phyloP scores from a whole-genome alignment of 1,139 yeast species.

The Blastobotrys ciferrii region DNA sequence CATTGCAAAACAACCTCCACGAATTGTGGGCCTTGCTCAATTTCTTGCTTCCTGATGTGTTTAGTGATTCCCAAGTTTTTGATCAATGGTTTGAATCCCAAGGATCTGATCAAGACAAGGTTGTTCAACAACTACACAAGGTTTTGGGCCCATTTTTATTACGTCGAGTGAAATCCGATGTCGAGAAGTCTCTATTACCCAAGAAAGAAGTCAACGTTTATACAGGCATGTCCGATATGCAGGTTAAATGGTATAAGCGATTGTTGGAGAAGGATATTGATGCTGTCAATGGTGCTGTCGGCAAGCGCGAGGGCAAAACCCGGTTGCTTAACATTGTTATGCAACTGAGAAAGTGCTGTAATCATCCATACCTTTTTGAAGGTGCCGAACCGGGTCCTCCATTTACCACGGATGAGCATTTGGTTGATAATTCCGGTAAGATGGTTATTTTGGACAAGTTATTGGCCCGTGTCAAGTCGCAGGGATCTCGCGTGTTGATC shows the following conservation, averaged over 20 bases:
- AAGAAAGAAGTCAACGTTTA: slow-evolving; percentile 87
- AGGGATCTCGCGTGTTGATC: slow-evolving; percentile 87
- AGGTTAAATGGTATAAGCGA: slow-evolving; percentile 84
- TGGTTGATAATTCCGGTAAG: slow-evolving; percentile 84
- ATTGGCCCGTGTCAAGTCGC: slow-evolving; percentile 63
- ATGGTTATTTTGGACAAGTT: slow-evolving; percentile 85
- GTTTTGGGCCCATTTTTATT: slow-evolving; percentile 85
- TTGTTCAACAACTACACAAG: slow-evolving; percentile 84
- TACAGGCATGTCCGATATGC: slow-evolving; percentile 96
- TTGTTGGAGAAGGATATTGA: slow-evolving; percentile 90
- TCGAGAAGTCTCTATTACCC: slow-evolving; percentile 85
- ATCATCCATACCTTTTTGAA: slow-evolving; percentile 93
- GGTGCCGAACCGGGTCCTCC: slow-evolving; percentile 99
- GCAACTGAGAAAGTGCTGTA: slow-evolving; percentile 96
- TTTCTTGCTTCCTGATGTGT: slow-evolving; percentile 92
- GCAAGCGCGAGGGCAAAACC: slow-evolving; percentile 90
- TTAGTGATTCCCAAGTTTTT: slow-evolving; percentile 86
- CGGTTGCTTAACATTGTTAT: slow-evolving; percentile 87
- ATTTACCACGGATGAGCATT: slow-evolving; percentile 91
- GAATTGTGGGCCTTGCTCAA: slow-evolving; percentile 94
- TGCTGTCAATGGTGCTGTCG: slow-evolving; percentile 92
- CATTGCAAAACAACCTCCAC: slow-evolving; percentile 88
- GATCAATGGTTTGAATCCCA: slow-evolving; percentile 80
- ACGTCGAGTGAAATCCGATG: slow-evolving; percentile 89
- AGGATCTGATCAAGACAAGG: slow-evolving; percentile 58